A percentile compares a stretch with the other conserved stretches of the same genome.
phyloP scores from a whole-genome alignment of 768 basidiomycete species.

The Infundibulicybe gibba region DNA sequence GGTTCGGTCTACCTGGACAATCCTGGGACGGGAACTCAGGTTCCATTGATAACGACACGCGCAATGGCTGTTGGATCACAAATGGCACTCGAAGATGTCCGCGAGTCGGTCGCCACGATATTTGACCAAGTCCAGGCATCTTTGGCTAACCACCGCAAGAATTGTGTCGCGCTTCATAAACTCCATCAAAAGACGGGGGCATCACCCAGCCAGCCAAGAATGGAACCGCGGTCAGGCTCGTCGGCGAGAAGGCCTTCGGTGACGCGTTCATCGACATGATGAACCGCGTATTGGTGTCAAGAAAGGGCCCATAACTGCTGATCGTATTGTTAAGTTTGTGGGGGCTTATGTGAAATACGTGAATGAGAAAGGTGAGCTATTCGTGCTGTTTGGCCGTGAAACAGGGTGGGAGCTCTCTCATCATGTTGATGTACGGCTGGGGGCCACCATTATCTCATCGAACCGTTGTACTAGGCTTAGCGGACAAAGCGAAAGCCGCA shows the following conservation, averaged over 20 bases:
- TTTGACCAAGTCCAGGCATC: constrained; percentile 83
- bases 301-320: constrained; percentile 81
- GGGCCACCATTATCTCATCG: too few species aligned
- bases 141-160: constrained; percentile 90
- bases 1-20: too few species aligned
- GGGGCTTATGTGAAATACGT: constrained; percentile 80
- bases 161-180: constrained; percentile 83
- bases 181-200: constrained; percentile 64
- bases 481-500: constrained; percentile 24
- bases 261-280: constrained; percentile 73
- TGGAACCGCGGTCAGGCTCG: constrained; percentile 43
- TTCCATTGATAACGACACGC: too few species aligned
- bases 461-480: background rate
- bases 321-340: constrained; percentile 82
- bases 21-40: too few species aligned
- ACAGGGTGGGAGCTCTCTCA: background rate
- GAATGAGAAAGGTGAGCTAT: constrained; percentile 71
- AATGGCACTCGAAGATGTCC: constrained; percentile 24
- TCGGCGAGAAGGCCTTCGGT: constrained; percentile 80
- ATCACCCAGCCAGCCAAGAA: constrained; percentile 50
- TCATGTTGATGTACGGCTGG: too few species aligned
- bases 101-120: constrained; percentile 32
- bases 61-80: constrained; percentile 19
- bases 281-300: constrained; percentile 72
- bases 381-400: background rate